phyloP scores from a whole-genome alignment of 768 basidiomycete species.

The Boletus rex-veris region DNA sequence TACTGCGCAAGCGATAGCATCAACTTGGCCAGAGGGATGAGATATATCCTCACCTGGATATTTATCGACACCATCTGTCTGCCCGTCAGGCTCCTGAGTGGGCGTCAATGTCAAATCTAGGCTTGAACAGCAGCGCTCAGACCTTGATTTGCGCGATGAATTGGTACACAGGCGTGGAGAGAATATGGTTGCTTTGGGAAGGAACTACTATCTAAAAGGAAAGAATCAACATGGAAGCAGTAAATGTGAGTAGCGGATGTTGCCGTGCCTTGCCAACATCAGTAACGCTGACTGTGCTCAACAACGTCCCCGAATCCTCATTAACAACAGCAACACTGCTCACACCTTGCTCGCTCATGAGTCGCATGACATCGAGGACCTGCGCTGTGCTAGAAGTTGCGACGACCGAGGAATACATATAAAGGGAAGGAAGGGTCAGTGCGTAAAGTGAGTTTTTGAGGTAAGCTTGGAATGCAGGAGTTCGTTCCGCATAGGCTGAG shows the following conservation, averaged over 20 bases:
- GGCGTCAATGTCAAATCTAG: conserved; percentile 1
- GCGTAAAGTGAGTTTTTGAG: conserved; percentile 54
- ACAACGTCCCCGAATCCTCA: conserved; percentile 54
- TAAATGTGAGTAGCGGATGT: too few relatives aligned
- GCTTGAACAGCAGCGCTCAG: conserved; percentile 2
- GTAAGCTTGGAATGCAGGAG: conserved; percentile 31
- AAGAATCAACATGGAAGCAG: neutral
- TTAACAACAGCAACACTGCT: conserved; percentile 79
- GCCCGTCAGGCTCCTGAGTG: conserved; percentile 63
- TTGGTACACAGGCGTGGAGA: conserved; percentile 63
- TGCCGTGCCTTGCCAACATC: conserved; percentile 67
- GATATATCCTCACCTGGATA: conserved; percentile 56
- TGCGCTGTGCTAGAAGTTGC: conserved; percentile 56
- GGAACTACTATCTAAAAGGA: conserved; percentile 67
- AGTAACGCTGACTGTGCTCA: conserved; percentile 79
- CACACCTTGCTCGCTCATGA: conserved; percentile 84
- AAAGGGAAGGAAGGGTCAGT: conserved; percentile 61
- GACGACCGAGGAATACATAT: conserved; percentile 60
- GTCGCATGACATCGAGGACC: conserved; percentile 76
- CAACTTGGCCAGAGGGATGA: neutral
- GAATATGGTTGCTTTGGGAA: conserved; percentile 73
- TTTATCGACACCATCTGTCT: conserved; percentile 72
- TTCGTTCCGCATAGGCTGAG: conserved; percentile 47
- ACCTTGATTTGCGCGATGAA: conserved; percentile 76
- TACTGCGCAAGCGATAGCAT: conserved; percentile 38